Base-by-base conservation (phyloP, 257 asterid species). In the Anisodus acutangulus region DNA sequence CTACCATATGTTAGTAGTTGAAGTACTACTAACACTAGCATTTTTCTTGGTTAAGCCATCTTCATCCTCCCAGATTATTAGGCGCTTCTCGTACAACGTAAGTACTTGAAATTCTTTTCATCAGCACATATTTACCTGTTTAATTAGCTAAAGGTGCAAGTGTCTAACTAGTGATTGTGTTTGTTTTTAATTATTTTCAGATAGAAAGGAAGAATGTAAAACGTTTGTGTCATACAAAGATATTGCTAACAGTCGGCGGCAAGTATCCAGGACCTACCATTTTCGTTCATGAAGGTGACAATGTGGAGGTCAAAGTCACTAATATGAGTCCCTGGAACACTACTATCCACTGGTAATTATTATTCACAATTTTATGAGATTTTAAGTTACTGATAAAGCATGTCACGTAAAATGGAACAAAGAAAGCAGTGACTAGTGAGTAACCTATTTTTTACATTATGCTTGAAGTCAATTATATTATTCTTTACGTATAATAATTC, bases 191-290 rank as follows among this genome's bases (percentile, higher is more conserved):
- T 17, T 51, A 37, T 13, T 16, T 92, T 87, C 90, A 94, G 98
- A 88, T 93, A 2, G 93, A 92, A 79, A 93, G 94, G 91, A 91
- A 93, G 87, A 88, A 16, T 9, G 85, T 94, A 43, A 92, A 86
- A 11, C 90, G 97, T 43, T 86, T 93, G 84, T 94, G 97, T 88
- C 87, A 90, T 37, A 87, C 84, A 2, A 93, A 88, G 90, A n/a
- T 62, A 70, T 59, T 91, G 13, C 79, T 94, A 82, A 93, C 93
- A 2, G 91, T 93, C 31, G 93, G 93, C 10, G 97, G 97, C 17
- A 72, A 87, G 86, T 94, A 78, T 88, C 98, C 97, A 16, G 98
- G 97, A 55, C 97, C 98, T 17, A 90, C 90, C 31, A 91, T 94
- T 71, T 54, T 67, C n/a, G 93, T 93, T 55, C 87, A 91, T 64